These are phyloP conservation scores for Olyra latifolia DNA, from an alignment of 176 grass and related monocot genomes.

Conservation along the genomic window DNA sequence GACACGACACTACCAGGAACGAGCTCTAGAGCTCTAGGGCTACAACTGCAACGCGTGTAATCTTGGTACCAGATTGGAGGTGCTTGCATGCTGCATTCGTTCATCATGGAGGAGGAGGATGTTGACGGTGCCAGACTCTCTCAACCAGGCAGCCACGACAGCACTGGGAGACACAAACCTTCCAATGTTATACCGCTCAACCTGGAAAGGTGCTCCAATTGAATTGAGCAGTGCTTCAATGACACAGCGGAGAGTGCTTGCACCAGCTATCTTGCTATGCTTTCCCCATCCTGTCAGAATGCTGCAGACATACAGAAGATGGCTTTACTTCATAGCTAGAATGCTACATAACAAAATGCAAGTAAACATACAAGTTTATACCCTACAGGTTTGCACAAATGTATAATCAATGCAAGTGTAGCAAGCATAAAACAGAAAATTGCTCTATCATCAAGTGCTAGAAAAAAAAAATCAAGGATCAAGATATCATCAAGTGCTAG, in stretches of 20 bases:
- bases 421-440: not conserved
- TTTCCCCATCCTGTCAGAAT: slow-evolving; percentile 98
- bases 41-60: slow-evolving; percentile 78
- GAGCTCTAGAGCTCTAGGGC: not conserved
- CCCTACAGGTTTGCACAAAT: not conserved
- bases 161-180: slow-evolving; percentile 86
- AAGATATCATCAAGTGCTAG: not conserved
- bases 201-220: slow-evolving; percentile 86
- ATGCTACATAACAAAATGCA: not conserved
- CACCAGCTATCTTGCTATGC: slow-evolving; percentile 87
- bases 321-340: not conserved
- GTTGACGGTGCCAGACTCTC: slow-evolving; percentile 60
- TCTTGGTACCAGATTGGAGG: slow-evolving; percentile 52
- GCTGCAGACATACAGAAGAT: slow-evolving; percentile 38
- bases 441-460: not conserved
- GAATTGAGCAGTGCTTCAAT: slow-evolving; percentile 66
- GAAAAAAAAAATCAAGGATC: not conserved
- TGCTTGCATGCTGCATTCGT: slow-evolving; percentile 32
- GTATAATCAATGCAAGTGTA: not conserved
- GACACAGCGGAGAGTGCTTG: slow-evolving; percentile 73
- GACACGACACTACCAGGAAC: not conserved
- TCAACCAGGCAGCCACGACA: slow-evolving; percentile 81
- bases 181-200: slow-evolving; percentile 82
- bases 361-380: not conserved
- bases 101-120: slow-evolving; percentile 72